Evolutionary conservation across 139 green algal species (phyloP), one percentile per base, ranked within the genome.

Genomic region (Microglena sp.): DNA sequence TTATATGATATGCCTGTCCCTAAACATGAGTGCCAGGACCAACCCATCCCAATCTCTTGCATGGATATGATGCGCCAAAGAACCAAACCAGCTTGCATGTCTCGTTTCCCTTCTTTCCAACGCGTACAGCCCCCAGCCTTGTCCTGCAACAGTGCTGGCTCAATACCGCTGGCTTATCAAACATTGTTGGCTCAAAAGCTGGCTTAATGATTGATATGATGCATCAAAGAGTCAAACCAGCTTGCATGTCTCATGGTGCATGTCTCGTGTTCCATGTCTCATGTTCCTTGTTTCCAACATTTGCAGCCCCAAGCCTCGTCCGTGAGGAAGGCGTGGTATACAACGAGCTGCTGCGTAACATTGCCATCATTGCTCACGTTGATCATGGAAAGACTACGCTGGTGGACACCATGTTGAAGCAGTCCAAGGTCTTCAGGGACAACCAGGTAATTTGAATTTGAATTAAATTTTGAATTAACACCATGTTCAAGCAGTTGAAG

Each of bases 321-420:
- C 15, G 33, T 2, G 64, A 18, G n/a, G 50, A 33, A 26, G 65
- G 11, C 2, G 30, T 50, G 2, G 60, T 62, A 5, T n/a, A n/a
- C n/a, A 63, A 68, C 22, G 35, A 75, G 36, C 55, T 76, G 26
- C 67, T 92, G 11, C 74, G 86, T 32, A 87, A 89, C 70, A 79
- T 90, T 35, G 88, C 88, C 54, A 92, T 95, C 71, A 93, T 95
- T 36, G 84, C 90, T 0, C 90, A 96, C 66, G 86, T 97, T 55
- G 89, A 97, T 62, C 90, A 96, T 71, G 91, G 91, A 59, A 97
- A 97, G 80, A 96, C 89, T 1, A 94, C 89, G 0, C 77, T 95
- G 18, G 80, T 90, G 64, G 86, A 92, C 67, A 33, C 73, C 15
- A 72, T 95, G 66, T 73, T 95, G 33, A 60, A 70, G 18, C 75